Conservation (phyloP, 305 asterid genomes). For the Rubia tinctorum region DNA sequence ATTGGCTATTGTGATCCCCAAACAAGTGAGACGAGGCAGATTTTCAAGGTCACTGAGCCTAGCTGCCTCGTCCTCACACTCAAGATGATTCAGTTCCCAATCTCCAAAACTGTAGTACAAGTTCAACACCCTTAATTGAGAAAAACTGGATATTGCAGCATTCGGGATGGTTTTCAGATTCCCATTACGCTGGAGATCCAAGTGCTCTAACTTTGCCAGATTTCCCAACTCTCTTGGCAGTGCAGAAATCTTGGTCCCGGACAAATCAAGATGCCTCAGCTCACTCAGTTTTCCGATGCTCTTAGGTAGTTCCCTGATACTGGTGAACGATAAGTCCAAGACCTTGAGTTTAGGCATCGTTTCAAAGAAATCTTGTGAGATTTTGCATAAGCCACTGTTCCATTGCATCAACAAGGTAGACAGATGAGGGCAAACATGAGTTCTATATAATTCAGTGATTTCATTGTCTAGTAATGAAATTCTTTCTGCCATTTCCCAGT, state of each 20-base stretch:
- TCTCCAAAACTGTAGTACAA: slow-evolving; percentile 38
- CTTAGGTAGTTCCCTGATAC: slow-evolving; percentile 34
- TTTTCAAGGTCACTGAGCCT: slow-evolving; percentile 30
- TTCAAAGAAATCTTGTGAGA: slow-evolving; percentile 27
- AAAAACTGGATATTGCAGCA: slow-evolving; percentile 30
- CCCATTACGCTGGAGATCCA: slow-evolving; percentile 42
- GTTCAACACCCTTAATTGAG: slow-evolving; percentile 36
- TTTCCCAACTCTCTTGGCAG: slow-evolving; percentile 36
- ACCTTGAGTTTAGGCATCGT: slow-evolving; percentile 39
- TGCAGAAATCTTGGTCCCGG: slow-evolving; percentile 37
- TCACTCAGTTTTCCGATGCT: slow-evolving; percentile 33
- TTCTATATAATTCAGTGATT: slow-evolving; percentile 28
- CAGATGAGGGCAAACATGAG: slow-evolving; percentile 32
- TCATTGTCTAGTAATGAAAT: slow-evolving; percentile 42
- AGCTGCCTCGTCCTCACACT: slow-evolving; percentile 23
- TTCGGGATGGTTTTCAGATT: slow-evolving; percentile 34
- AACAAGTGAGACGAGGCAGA: slow-evolving; percentile 28
- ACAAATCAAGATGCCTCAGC: slow-evolving; percentile 41
- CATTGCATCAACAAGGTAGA: slow-evolving; percentile 36
- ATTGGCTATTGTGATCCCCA: slow-evolving; percentile 35
- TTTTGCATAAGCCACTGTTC: slow-evolving; percentile 38
- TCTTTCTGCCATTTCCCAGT: slow-evolving; percentile 36
- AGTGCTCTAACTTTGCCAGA: slow-evolving; percentile 29
- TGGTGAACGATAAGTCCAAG: slow-evolving; percentile 39
- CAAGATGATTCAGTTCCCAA: slow-evolving; percentile 27